Evolutionary conservation across 768 basidiomycete genomes (phyloP).

Genomic region (Holtermanniella nyarrowii): DNA sequence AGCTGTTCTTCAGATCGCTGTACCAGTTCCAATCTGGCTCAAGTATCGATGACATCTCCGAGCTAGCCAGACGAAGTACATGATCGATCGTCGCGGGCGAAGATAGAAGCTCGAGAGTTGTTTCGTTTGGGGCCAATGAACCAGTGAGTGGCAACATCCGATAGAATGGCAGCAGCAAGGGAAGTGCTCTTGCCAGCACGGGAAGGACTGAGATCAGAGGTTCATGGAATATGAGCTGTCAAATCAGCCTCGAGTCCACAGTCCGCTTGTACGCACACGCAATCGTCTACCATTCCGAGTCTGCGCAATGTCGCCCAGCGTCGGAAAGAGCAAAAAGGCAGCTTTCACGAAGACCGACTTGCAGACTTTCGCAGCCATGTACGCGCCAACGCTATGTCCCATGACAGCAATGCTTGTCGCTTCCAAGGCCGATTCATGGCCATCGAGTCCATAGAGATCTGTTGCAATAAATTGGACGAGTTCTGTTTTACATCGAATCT

Average conservation of each 20-base stretch:
- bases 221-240: conserved; percentile 45
- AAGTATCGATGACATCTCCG: conserved; percentile 58
- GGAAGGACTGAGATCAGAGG: conserved; percentile 44
- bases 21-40: conserved; percentile 47
- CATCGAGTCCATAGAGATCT: conserved; percentile 9
- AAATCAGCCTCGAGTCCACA: conserved; percentile 41
- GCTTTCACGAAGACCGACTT: conserved; percentile 41
- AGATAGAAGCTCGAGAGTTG: conserved; percentile 45
- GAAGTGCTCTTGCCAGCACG: conserved; percentile 44
- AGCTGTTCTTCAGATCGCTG: conserved; percentile 20
- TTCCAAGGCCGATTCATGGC: background rate
- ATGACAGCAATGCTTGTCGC: conserved; percentile 22
- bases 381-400: conserved; percentile 61
- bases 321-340: conserved; percentile 60
- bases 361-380: conserved; percentile 46
- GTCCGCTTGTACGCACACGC: conserved; percentile 44
- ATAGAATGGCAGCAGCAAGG: conserved; percentile 43
- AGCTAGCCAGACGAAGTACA: conserved; percentile 53
- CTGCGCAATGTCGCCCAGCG: conserved; percentile 53
- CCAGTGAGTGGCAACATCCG: conserved; percentile 39
- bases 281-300: conserved; percentile 58
- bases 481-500: conserved; percentile 52
- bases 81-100: conserved; percentile 51
- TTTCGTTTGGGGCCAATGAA: conserved; percentile 9
- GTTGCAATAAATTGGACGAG: conserved; percentile 44